Evolutionary conservation across 2,329 filamentous ascomycete species (phyloP).

Genomic region (Talaromyces amestolkiae): DNA sequence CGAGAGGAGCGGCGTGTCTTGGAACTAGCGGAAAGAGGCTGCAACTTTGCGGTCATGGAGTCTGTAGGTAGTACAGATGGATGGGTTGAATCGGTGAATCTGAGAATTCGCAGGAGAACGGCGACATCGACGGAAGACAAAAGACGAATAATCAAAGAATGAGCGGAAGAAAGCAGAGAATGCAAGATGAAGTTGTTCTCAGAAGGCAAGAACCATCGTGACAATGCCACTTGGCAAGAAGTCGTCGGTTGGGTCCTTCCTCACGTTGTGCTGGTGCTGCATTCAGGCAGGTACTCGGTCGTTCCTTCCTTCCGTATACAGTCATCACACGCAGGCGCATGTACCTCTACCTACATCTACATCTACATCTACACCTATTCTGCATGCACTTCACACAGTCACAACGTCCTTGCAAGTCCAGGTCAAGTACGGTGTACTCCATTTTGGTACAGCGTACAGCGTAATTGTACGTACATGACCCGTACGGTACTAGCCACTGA

Average conservation of each 20-base stretch:
- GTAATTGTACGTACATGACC: background rate
- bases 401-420: background rate
- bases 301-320: constrained; percentile 2
- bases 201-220: background rate
- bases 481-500: background rate
- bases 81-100: background rate
- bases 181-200: background rate
- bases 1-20: background rate
- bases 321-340: background rate
- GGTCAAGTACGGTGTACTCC: background rate
- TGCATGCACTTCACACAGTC: background rate
- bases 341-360: background rate
- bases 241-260: constrained; percentile 5
- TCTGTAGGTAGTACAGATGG: background rate
- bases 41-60: background rate
- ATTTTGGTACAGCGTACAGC: background rate
- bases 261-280: background rate
- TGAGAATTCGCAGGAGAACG: background rate
- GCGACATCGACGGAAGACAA: background rate
- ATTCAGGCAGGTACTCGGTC: constrained; percentile 12
- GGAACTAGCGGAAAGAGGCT: background rate
- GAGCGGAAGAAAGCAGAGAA: background rate
- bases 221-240: constrained; percentile 8
- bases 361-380: constrained; percentile 1
- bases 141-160: background rate